phyloP scores from a whole-genome alignment of 2,329 filamentous ascomycete species.

The Colletotrichum orchidophilum region DNA sequence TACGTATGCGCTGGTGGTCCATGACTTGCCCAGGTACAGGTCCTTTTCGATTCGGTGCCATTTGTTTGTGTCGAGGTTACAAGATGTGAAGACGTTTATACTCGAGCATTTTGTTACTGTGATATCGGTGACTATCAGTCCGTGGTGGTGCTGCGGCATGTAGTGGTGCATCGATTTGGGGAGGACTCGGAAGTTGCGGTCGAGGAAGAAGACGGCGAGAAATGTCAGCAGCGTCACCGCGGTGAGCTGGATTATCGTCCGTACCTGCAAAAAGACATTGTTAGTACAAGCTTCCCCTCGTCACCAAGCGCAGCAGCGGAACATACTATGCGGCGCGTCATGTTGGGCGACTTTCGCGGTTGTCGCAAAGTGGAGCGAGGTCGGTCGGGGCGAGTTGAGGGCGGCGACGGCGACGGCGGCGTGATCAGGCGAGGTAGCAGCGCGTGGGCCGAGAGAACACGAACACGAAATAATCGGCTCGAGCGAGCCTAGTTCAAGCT shows the following conservation, averaged over 20 bases:
- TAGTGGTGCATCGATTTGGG: slow-evolving; percentile 87
- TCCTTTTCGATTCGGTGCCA: slow-evolving; percentile 94
- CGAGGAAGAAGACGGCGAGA: slow-evolving; percentile 81
- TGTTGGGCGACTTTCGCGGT: slow-evolving; percentile 24
- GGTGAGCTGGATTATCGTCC: slow-evolving; percentile 79
- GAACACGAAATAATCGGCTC: slow-evolving; percentile 32
- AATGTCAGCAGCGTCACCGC: slow-evolving; percentile 73
- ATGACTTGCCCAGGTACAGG: slow-evolving; percentile 74
- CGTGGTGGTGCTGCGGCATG: slow-evolving; percentile 85
- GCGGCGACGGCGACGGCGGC: not conserved
- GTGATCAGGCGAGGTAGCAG: slow-evolving; percentile 3
- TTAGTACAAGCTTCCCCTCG: not conserved
- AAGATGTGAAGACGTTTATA: slow-evolving; percentile 78
- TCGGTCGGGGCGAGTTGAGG: not conserved
- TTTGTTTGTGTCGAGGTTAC: slow-evolving; percentile 73
- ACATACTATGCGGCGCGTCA: slow-evolving; percentile 38
- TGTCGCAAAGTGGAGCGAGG: slow-evolving; percentile 11
- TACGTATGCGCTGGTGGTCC: slow-evolving; percentile 81
- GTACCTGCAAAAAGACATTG: slow-evolving; percentile 52
- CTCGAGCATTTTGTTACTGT: slow-evolving; percentile 80
- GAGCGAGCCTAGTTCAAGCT: slow-evolving; percentile 30
- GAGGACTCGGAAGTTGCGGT: slow-evolving; percentile 87
- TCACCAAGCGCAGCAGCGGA: not conserved
- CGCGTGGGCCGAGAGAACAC: not conserved
- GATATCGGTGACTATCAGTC: slow-evolving; percentile 86